Conservation (phyloP, 805 yeast genomes). For the Ogataea nonfermentans region DNA sequence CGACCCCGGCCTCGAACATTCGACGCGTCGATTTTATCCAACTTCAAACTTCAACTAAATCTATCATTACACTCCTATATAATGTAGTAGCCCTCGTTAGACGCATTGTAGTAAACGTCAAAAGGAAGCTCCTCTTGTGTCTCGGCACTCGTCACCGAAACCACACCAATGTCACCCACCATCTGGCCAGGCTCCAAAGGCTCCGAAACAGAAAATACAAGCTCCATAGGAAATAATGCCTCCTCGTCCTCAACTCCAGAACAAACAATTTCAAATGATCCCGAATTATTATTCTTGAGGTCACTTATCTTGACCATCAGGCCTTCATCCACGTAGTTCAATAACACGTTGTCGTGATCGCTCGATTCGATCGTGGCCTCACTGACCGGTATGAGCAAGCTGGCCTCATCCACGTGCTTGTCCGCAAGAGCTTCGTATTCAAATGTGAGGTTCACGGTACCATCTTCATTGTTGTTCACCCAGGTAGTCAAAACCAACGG, state of each 20-base stretch:
- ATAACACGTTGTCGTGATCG: constrained; percentile 53
- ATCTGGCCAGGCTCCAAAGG: constrained; percentile 27
- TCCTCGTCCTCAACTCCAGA: constrained; percentile 73
- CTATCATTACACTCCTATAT: constrained; percentile 23
- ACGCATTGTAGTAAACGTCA: constrained; percentile 57
- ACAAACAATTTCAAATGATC: constrained; percentile 76
- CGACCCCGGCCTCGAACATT: constrained; percentile 11
- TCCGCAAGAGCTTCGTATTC: constrained; percentile 76
- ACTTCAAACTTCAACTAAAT: background rate
- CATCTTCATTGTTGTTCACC: constrained; percentile 65
- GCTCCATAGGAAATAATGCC: constrained; percentile 82
- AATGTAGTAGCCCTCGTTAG: constrained; percentile 59
- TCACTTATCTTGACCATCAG: constrained; percentile 60
- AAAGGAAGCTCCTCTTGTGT: constrained; percentile 56
- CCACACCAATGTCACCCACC: constrained; percentile 63
- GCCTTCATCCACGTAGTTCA: constrained; percentile 65
- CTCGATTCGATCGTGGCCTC: constrained; percentile 51
- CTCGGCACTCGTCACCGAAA: constrained; percentile 55
- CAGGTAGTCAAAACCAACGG: constrained; percentile 83
- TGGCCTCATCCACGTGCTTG: constrained; percentile 51
- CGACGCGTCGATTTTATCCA: background rate
- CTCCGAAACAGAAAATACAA: constrained; percentile 51
- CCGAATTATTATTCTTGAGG: constrained; percentile 50
- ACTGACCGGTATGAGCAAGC: constrained; percentile 64
- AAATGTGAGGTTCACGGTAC: constrained; percentile 69